Evolutionary conservation across 495 filamentous ascomycete species (phyloP).

Genomic region (Penicillium cosmopolitanum): DNA sequence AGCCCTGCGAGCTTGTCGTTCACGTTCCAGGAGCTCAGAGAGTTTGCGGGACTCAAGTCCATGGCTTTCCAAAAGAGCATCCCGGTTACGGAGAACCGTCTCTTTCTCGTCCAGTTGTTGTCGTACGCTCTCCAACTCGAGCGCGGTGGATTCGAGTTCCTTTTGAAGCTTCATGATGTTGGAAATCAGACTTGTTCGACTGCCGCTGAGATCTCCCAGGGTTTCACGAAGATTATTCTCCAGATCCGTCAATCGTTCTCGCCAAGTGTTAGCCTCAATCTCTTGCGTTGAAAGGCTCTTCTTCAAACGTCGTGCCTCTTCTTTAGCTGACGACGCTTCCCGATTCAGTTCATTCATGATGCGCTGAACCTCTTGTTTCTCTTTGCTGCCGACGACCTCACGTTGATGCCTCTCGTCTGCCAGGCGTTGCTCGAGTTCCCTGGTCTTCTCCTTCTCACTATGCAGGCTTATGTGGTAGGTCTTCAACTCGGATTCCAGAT

Average conservation of each 20-base stretch:
- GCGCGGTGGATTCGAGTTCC: conserved; percentile 79
- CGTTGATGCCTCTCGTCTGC: conserved; percentile 81
- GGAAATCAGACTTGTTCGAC: conserved; percentile 82
- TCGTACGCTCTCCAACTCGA: conserved; percentile 78
- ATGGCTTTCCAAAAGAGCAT: conserved; percentile 85
- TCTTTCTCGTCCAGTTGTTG: conserved; percentile 83
- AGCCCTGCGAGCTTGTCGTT: conserved; percentile 79
- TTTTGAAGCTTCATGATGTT: conserved; percentile 85
- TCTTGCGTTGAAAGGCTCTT: conserved; percentile 82
- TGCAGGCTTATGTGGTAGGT: conserved; percentile 69
- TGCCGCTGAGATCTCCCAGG: conserved; percentile 82
- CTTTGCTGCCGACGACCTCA: conserved; percentile 80
- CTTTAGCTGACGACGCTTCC: conserved; percentile 78
- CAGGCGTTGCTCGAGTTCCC: conserved; percentile 77
- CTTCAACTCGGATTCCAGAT: conserved; percentile 80
- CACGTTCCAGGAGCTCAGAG: conserved; percentile 87
- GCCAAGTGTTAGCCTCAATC: conserved; percentile 85
- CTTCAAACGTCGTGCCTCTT: conserved; percentile 79
- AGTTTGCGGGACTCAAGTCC: conserved; percentile 84
- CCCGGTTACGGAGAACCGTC: conserved; percentile 84
- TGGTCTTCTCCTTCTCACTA: conserved; percentile 78
- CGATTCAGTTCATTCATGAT: conserved; percentile 84
- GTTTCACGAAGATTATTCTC: conserved; percentile 86
- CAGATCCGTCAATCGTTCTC: conserved; percentile 83
- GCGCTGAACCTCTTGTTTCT: conserved; percentile 84